These are phyloP conservation scores for Lactarius indigo DNA, from an alignment of 768 basidiomycete genomes.

Conservation along the genomic window DNA sequence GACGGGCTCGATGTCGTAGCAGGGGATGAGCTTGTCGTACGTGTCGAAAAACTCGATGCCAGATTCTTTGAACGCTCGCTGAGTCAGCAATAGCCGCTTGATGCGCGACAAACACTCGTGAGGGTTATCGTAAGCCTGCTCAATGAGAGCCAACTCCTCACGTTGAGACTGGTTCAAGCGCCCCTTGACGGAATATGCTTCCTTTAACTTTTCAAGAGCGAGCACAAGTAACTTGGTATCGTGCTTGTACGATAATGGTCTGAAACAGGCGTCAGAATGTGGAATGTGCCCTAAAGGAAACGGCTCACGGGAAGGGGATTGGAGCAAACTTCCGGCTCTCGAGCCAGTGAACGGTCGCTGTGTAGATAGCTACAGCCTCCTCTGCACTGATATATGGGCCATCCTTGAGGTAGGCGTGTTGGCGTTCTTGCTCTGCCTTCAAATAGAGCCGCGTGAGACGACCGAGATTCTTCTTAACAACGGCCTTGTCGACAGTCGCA, in stretches of 20 bases:
- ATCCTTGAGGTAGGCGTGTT: conserved; percentile 98
- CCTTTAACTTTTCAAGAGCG: conserved; percentile 96
- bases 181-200: conserved; percentile 97
- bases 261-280: conserved; percentile 29
- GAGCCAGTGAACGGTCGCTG: conserved; percentile 97
- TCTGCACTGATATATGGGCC: conserved; percentile 99
- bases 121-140: conserved; percentile 99
- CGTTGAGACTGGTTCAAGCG: conserved; percentile 97
- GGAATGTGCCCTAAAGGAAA: neutral
- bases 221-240: conserved; percentile 97
- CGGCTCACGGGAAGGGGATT: conserved; percentile 90
- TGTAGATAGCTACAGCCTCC: conserved; percentile 98
- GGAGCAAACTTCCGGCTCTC: conserved; percentile 98
- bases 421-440: conserved; percentile 98
- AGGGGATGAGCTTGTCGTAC: conserved; percentile 97
- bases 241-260: conserved; percentile 96
- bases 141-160: conserved; percentile 95
- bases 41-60: conserved; percentile 98
- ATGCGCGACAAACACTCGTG: conserved; percentile 98
- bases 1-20: conserved; percentile 98
- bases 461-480: conserved; percentile 98
- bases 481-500: conserved; percentile 96
- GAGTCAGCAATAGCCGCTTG: conserved; percentile 93
- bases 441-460: conserved; percentile 96
- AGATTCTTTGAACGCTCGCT: conserved; percentile 97